Conservation (phyloP, 2,329 filamentous ascomycete species). For the Aspergillaceae sp. region DNA sequence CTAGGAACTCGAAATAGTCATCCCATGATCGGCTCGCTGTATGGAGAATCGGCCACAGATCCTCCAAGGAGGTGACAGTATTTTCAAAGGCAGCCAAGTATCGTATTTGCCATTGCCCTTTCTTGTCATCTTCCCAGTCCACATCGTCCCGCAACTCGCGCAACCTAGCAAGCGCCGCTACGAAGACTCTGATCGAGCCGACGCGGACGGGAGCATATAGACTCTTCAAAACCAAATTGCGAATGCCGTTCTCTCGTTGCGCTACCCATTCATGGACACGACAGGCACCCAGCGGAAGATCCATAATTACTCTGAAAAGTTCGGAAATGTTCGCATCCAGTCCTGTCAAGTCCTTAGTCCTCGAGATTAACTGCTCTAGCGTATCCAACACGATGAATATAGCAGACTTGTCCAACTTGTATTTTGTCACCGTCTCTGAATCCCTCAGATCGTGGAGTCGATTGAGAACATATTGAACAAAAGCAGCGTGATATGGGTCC, state of each 20-base stretch:
- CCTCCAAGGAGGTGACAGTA: constrained; percentile 42
- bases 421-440: constrained; percentile 43
- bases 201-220: constrained; percentile 49
- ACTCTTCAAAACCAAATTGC: constrained; percentile 57
- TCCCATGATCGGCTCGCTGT: constrained; percentile 59
- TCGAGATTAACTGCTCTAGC: constrained; percentile 65
- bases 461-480: constrained; percentile 56
- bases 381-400: constrained; percentile 47
- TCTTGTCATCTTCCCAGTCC: constrained; percentile 17
- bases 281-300: constrained; percentile 49
- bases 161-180: constrained; percentile 46
- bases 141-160: constrained; percentile 29
- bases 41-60: constrained; percentile 57
- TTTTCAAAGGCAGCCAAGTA: constrained; percentile 23
- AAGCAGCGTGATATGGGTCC: constrained; percentile 60
- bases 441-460: constrained; percentile 45
- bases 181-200: constrained; percentile 44
- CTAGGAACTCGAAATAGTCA: constrained; percentile 64
- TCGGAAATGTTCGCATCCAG: constrained; percentile 50
- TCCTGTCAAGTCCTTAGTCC: constrained; percentile 59
- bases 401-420: constrained; percentile 37
- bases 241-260: constrained; percentile 48
- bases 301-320: constrained; percentile 43
- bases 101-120: constrained; percentile 15
- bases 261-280: constrained; percentile 55